Conservation (phyloP, 306 rosid genomes). For the Castanospermum australe region DNA sequence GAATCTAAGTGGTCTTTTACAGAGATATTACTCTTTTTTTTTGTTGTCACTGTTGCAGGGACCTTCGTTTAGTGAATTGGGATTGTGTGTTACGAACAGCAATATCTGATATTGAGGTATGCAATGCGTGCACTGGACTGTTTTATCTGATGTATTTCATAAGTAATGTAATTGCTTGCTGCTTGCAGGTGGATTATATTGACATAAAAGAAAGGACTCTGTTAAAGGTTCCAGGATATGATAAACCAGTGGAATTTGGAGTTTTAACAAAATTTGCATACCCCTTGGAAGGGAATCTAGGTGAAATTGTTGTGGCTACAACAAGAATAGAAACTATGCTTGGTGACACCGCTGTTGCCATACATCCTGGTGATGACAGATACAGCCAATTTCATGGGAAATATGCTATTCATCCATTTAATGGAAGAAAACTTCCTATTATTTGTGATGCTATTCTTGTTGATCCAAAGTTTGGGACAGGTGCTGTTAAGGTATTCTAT, state of each 20-base stretch:
- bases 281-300: conserved; percentile 73
- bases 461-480: conserved; percentile 89
- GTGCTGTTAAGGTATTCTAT: conserved; percentile 88
- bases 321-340: conserved; percentile 97
- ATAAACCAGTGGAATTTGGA: conserved; percentile 83
- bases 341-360: conserved; percentile 93
- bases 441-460: conserved; percentile 87
- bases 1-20: background rate
- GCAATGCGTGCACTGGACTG: background rate
- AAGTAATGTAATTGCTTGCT: conserved; percentile 23
- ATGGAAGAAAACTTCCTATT: conserved; percentile 78
- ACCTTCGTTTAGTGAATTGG: conserved; percentile 91
- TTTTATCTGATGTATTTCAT: background rate
- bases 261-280: conserved; percentile 86
- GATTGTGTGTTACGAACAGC: conserved; percentile 91
- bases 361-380: conserved; percentile 78
- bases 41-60: conserved; percentile 50
- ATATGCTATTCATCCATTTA: conserved; percentile 86
- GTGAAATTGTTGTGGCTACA: conserved; percentile 94
- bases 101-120: conserved; percentile 93
- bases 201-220: conserved; percentile 77
- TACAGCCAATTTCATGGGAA: conserved; percentile 82
- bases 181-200: conserved; percentile 78
- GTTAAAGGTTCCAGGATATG: conserved; percentile 79
- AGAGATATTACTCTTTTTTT: background rate